Base-by-base conservation (phyloP, 2,329 filamentous ascomycete species). In the Sclerotinia minor region DNA sequence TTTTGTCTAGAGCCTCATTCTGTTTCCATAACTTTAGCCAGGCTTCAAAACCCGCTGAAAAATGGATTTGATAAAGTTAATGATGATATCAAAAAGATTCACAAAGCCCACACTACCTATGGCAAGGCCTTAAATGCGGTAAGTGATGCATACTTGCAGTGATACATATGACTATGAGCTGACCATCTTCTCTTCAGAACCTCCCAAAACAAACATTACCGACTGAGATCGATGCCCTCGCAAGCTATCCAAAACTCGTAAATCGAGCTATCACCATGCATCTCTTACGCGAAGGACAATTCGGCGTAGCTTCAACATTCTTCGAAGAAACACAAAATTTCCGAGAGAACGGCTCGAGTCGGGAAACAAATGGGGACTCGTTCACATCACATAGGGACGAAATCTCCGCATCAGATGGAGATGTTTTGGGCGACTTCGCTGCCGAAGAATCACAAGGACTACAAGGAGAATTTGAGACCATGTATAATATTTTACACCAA, bases 211-310 rank as follows among this genome's bases (percentile, higher is more conserved):
- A 89, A 80, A 85, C 87, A 19, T 87, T 94, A 0, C 91, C 89
- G 19, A 90, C 88, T 75, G 91, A 94, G 68, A 89, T 92, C 74
- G 92, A 96, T 79, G 90, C 89, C 45, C 87, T 97, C 78, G 88
- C 87, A 1, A 85, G 89, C 26, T 88, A 96, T 72, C 85, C 90
- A 5, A 83, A 85, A 21, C 83, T 97, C 17, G 92, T 98, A 76
- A 96, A 97, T 79, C 88, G 94, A 67, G 94, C 95, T 8, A 96
- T 99, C 73, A 92, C 92, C 13, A 97, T 98, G 93, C 95, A 99
- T 77, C 85, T 99, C 29, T 85, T 99, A 50, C 91, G 95, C 52
- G 94, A 98, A 80, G 95, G 95, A 60, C 91, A 97, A 76, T 99
- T 99, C 78, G 85, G 84, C 29, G 94, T 97, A 2, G 94, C 94